Conservation (phyloP, 2,329 filamentous ascomycete species). For the Pyrenophora seminiperda region DNA sequence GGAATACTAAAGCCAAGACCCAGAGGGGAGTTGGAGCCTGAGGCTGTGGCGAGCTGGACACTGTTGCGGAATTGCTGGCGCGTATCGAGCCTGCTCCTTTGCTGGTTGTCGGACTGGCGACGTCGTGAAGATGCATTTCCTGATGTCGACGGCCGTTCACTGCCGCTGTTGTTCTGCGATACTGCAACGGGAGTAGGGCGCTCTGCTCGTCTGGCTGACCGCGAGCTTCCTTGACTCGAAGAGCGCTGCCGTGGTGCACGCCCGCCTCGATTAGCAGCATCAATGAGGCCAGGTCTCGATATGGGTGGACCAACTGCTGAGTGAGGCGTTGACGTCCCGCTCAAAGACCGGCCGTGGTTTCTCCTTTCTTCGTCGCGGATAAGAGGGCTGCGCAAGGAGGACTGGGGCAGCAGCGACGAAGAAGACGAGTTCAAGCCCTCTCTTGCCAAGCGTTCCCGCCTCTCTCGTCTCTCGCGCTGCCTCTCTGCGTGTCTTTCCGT, state of each 20-base stretch:
- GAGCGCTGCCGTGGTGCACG: slow-evolving; percentile 50
- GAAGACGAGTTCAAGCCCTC: slow-evolving; percentile 41
- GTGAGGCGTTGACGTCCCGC: slow-evolving; percentile 42
- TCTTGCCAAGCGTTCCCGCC: slow-evolving; percentile 45
- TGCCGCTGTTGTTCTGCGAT: slow-evolving; percentile 63
- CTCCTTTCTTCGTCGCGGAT: slow-evolving; percentile 43
- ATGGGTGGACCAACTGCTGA: slow-evolving; percentile 49
- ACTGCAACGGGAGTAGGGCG: slow-evolving; percentile 32
- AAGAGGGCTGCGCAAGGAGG: slow-evolving; percentile 34
- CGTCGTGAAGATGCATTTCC: slow-evolving; percentile 31
- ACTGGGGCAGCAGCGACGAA: slow-evolving; percentile 29
- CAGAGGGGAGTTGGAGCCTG: slow-evolving; percentile 39
- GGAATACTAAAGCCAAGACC: slow-evolving; percentile 34
- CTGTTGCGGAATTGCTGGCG: slow-evolving; percentile 41
- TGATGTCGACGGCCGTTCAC: slow-evolving; percentile 41
- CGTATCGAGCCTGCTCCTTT: slow-evolving; percentile 50
- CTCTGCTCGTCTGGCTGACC: slow-evolving; percentile 42
- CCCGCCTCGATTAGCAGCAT: slow-evolving; percentile 45
- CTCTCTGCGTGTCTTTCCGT: slow-evolving; percentile 65
- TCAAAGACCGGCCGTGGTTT: slow-evolving; percentile 43
- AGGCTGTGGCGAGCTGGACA: slow-evolving; percentile 32
- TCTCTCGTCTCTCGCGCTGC: slow-evolving; percentile 50
- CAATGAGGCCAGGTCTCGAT: slow-evolving; percentile 54
- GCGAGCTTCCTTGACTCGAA: slow-evolving; percentile 54
- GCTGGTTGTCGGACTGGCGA: slow-evolving; percentile 51